phyloP scores from a whole-genome alignment of 192 early-diverging fungal species.

The Coemansia sp. region DNA sequence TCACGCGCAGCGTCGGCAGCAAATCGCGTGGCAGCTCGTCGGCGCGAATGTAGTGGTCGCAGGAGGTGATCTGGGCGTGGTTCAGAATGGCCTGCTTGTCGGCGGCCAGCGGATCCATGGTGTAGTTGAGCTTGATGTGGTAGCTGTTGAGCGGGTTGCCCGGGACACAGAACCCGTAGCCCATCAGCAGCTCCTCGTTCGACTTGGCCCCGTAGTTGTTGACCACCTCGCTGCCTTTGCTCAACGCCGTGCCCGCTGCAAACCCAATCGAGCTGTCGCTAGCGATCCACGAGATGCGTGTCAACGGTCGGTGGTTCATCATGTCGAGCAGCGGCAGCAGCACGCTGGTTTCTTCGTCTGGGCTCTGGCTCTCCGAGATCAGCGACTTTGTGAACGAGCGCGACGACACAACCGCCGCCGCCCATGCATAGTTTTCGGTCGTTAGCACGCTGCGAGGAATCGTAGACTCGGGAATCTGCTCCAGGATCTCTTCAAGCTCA shows the following conservation, averaged over 20 bases:
- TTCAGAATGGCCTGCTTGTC: constrained; percentile 51
- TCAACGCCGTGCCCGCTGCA: constrained; percentile 26
- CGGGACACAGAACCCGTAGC: constrained; percentile 66
- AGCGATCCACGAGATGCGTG: constrained; percentile 55
- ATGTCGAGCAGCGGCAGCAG: constrained; percentile 62
- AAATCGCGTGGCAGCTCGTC: constrained; percentile 47
- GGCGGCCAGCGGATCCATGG: constrained; percentile 47
- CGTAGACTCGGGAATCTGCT: constrained; percentile 8
- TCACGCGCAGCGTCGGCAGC: constrained; percentile 57
- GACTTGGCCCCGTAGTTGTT: constrained; percentile 74
- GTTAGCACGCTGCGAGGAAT: constrained; percentile 19
- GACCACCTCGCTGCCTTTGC: constrained; percentile 52
- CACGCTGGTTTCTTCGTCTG: constrained; percentile 29
- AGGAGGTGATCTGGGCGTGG: constrained; percentile 15
- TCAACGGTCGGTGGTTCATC: constrained; percentile 60
- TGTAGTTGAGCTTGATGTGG: constrained; percentile 59
- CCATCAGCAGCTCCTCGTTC: constrained; percentile 67
- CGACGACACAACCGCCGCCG: constrained; percentile 54
- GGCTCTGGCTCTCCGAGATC: constrained; percentile 15
- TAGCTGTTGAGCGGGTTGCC: constrained; percentile 57
- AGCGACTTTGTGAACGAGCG: constrained; percentile 58
- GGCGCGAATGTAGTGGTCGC: constrained; percentile 51
- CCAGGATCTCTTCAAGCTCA: constrained; percentile 37
- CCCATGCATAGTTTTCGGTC: constrained; percentile 61
- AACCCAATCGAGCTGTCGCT: constrained; percentile 33